A percentile compares a stretch with the other conserved stretches of the same genome.
phyloP scores from a whole-genome alignment of 371 early-diverging fungal genomes.

The Syncephalastrum sp. region DNA sequence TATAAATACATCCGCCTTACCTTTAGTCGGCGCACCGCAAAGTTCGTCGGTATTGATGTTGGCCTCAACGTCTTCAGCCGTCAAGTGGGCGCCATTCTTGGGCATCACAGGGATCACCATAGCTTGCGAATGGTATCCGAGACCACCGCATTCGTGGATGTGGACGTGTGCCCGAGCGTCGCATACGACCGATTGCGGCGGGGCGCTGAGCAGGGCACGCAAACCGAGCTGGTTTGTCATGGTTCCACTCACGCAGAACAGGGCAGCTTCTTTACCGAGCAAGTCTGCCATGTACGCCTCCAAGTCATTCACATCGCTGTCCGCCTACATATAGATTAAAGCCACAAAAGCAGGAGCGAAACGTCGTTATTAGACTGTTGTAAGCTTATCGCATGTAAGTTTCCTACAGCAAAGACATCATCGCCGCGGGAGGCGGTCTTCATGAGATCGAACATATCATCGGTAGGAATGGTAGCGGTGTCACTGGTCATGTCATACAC shows the following conservation, averaged over 20 bases:
- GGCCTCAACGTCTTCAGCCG: constrained; percentile 62
- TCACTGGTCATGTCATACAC: constrained; percentile 58
- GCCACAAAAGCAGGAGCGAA: too few species aligned
- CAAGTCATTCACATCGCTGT: constrained; percentile 49
- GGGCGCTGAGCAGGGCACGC: constrained; percentile 48
- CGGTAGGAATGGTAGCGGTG: constrained; percentile 79
- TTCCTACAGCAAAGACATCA: constrained; percentile 73
- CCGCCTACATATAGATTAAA: constrained; percentile 5
- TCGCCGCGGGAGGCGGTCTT: constrained; percentile 69
- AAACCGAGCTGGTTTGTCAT: constrained; percentile 28
- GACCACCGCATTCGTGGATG: constrained; percentile 80
- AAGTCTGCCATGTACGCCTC: constrained; percentile 69
- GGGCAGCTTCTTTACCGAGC: constrained; percentile 77
- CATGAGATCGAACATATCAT: constrained; percentile 81
- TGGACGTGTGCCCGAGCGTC: constrained; percentile 81
- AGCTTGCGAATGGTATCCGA: constrained; percentile 71
- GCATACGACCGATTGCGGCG: constrained; percentile 79
- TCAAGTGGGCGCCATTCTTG: constrained; percentile 60
- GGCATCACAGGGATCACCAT: constrained; percentile 67
- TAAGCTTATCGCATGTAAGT: background rate
- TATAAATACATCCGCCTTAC: constrained; percentile 5
- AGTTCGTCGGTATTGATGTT: constrained; percentile 28
- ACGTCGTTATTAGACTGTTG: too few species aligned
- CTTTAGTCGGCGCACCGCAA: constrained; percentile 69
- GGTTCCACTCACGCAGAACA: constrained; percentile 67